These are phyloP conservation scores for Phytophthora brassicae DNA, from an alignment of 352 stramenopile species.

Conservation along the genomic window DNA sequence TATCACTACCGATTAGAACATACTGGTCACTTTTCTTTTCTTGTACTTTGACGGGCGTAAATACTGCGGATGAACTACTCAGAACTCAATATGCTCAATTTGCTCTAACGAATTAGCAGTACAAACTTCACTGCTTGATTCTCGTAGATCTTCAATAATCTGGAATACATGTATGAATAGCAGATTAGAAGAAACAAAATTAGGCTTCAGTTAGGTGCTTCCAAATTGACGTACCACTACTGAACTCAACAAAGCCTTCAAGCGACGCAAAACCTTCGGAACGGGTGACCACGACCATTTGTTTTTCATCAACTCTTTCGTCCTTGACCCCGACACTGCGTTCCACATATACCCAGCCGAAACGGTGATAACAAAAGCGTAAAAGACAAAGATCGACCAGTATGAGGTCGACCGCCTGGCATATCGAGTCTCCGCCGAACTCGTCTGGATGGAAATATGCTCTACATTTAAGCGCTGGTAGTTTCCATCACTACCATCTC, in stretches of 20 bases:
- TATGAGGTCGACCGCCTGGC: slow-evolving; percentile 5
- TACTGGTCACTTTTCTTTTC: slow-evolving; percentile 3
- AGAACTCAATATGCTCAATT: slow-evolving; percentile 27
- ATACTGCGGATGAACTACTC: slow-evolving; percentile 12
- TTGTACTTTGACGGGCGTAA: slow-evolving; percentile 16
- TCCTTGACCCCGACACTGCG: slow-evolving; percentile 12
- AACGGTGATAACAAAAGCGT: slow-evolving; percentile 27
- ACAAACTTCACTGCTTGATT: neutral
- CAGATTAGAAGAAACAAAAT: neutral
- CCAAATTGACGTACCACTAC: slow-evolving; percentile 36
- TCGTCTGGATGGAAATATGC: slow-evolving; percentile 10
- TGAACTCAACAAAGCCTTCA: slow-evolving; percentile 39
- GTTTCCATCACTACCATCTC: slow-evolving; percentile 3
- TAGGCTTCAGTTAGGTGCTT: neutral
- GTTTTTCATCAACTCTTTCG: slow-evolving; percentile 14
- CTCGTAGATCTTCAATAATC: slow-evolving; percentile 44
- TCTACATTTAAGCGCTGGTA: slow-evolving; percentile 15
- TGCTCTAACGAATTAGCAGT: slow-evolving; percentile 7
- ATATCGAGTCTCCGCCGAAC: neutral
- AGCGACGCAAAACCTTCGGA: slow-evolving; percentile 24
- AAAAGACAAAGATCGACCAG: slow-evolving; percentile 37
- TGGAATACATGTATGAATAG: slow-evolving; percentile 13
- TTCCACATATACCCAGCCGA: slow-evolving; percentile 39
- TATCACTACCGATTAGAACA: slow-evolving; percentile 22
- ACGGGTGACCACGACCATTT: slow-evolving; percentile 41